Conservation (phyloP, 2,329 filamentous ascomycete species). For the Xylariaceae sp. region DNA sequence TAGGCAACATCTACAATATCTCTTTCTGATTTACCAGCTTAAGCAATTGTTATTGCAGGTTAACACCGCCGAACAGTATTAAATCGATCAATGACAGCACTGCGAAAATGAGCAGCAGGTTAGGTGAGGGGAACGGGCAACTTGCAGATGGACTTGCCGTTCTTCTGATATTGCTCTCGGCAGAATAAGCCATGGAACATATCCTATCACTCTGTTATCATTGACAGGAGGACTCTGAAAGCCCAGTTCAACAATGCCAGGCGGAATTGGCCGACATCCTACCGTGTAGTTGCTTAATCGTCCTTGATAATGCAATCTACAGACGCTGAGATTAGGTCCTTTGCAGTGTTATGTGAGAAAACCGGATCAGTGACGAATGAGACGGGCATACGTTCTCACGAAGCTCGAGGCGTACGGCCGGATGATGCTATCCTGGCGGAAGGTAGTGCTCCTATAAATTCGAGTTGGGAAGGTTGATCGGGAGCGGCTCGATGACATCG, state of each 20-base stretch:
- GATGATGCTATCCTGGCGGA: neutral
- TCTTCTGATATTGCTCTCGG: neutral
- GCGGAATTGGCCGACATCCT: neutral
- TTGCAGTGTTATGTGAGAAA: neutral
- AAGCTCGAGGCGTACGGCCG: neutral
- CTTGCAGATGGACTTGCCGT: neutral
- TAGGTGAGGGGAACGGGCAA: no score
- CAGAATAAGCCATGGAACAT: neutral
- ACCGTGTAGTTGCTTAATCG: neutral
- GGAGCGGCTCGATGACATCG: neutral
- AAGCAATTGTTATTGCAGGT: no score
- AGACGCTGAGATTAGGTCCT: neutral
- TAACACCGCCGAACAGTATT: no score
- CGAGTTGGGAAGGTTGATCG: neutral
- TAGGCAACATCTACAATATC: no score
- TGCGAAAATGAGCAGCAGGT: no score
- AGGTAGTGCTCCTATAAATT: neutral
- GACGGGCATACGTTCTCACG: neutral
- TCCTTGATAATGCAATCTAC: neutral
- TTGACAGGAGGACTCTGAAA: neutral
- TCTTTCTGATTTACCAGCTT: no score
- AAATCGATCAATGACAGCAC: no score
- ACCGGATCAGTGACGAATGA: neutral
- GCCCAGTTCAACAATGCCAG: neutral
- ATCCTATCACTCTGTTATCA: neutral